phyloP scores from a whole-genome alignment of 805 yeast genomes.

The Maudiozyma barnettii region DNA sequence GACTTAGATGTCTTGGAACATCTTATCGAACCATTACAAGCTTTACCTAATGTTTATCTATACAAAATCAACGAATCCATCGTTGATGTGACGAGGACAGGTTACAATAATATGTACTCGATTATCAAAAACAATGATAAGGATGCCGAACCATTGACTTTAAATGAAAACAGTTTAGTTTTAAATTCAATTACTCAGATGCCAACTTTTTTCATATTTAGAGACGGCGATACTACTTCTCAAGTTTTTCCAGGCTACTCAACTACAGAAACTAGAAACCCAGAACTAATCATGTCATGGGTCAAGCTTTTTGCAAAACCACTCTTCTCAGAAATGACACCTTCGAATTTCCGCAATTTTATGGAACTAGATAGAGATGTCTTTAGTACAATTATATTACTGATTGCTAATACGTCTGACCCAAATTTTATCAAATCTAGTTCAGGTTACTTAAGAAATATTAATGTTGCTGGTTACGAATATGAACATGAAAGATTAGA shows the following conservation, averaged over 20 bases:
- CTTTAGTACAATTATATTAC: slow-evolving; percentile 16
- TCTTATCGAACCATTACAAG: slow-evolving; percentile 49
- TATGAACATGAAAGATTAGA: slow-evolving; percentile 38
- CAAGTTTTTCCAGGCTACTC: slow-evolving; percentile 51
- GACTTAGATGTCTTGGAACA: slow-evolving; percentile 55
- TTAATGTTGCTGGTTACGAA: slow-evolving; percentile 35
- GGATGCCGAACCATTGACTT: slow-evolving; percentile 26
- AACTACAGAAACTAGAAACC: slow-evolving; percentile 52
- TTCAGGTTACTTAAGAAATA: slow-evolving; percentile 17
- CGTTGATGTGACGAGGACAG: slow-evolving; percentile 33
- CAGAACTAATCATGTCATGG: slow-evolving; percentile 40
- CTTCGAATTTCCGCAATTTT: slow-evolving; percentile 17
- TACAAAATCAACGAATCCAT: slow-evolving; percentile 43
- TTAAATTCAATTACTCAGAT: slow-evolving; percentile 46
- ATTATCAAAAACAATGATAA: slow-evolving; percentile 35
- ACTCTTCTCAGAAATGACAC: slow-evolving; percentile 42
- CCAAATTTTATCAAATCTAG: slow-evolving; percentile 9
- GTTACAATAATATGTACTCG: slow-evolving; percentile 30
- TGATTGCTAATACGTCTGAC: slow-evolving; percentile 13
- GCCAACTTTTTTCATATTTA: slow-evolving; percentile 56
- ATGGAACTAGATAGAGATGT: slow-evolving; percentile 12
- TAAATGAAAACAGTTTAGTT: slow-evolving; percentile 38
- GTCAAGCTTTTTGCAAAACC: slow-evolving; percentile 43
- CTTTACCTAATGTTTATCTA: slow-evolving; percentile 46
- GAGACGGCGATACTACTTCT: slow-evolving; percentile 45